These are phyloP conservation scores for Blastobotrys elegans DNA, from an alignment of 1,139 yeast species.

Conservation along the genomic window DNA sequence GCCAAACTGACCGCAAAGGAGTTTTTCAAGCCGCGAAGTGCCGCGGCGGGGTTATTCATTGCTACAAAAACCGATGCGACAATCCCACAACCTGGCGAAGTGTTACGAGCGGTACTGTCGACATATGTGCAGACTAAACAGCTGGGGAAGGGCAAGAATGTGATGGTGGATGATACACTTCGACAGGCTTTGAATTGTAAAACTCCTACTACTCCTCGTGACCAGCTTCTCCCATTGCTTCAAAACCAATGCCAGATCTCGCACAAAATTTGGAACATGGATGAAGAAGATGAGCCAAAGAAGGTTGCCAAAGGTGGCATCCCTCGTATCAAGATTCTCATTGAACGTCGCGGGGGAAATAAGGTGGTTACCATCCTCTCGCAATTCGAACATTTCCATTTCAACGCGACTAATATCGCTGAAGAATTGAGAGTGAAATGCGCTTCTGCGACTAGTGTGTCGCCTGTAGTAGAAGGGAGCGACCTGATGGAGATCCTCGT, in stretches of 20 bases:
- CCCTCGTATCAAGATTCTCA: constrained; percentile 61
- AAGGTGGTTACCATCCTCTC: constrained; percentile 70
- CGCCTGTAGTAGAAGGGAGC: constrained; percentile 39
- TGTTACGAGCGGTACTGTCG: constrained; percentile 49
- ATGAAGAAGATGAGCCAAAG: constrained; percentile 28
- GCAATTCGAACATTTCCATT: constrained; percentile 62
- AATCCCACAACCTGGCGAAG: constrained; percentile 47
- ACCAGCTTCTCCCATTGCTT: constrained; percentile 48
- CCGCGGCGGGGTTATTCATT: background rate
- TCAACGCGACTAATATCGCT: constrained; percentile 62
- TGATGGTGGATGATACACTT: constrained; percentile 50
- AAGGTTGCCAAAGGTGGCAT: constrained; percentile 50
- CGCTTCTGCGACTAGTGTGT: constrained; percentile 81
- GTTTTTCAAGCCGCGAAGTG: constrained; percentile 25
- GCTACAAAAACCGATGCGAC: constrained; percentile 38
- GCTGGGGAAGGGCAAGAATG: constrained; percentile 45
- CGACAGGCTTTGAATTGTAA: constrained; percentile 30
- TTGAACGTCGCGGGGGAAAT: constrained; percentile 78
- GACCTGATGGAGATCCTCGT: constrained; percentile 66
- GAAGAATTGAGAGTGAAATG: constrained; percentile 70
- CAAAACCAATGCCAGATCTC: constrained; percentile 51
- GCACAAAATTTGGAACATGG: constrained; percentile 51
- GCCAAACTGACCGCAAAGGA: constrained; percentile 22
- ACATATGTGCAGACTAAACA: constrained; percentile 51
- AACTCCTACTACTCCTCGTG: constrained; percentile 35